Evolutionary conservation across 2,329 filamentous ascomycete genomes (phyloP), one percentile per base, ranked within the genome.

Genomic region (Ceratocystis harringtonii): DNA sequence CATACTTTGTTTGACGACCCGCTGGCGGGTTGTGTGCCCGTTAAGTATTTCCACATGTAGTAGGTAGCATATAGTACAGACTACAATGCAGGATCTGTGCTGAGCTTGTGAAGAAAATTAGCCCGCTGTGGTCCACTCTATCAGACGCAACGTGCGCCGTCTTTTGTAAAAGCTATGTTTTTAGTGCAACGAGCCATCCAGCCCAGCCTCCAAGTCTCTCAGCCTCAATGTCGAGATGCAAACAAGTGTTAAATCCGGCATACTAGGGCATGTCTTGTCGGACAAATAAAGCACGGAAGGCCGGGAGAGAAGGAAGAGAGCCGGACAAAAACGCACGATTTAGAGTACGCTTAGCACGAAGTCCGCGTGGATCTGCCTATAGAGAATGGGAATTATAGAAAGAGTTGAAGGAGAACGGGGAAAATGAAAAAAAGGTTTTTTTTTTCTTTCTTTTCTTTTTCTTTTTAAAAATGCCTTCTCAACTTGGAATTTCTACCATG

Each of bases 401-500:
- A 36, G 1, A 36, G 32, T 10, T 8, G 32, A 10, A 2, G 32
- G 32, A 36, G 7, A 32, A 32, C 22, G 22, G 8, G 32, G 32
- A 30, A 30, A 6, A 30, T 6, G 30, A 30, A 30, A 30, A 36
- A 6, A 6, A 10, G 7, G 1, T 32, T 8, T 32, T 32, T 8
- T 32, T 8, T 36, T 10, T 10, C 10, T 36, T 36, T 7, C 2
- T 52, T 41, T 30, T 1, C 25, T 55, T 22, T 10, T 25, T 25
- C 17, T 19, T 10, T 41, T 22, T 19, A 70, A 75, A 67, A 36
- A 82, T 82, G 80, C 72, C 79, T 68, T 84, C 79, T 73, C 80
- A 79, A 69, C 80, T 86, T 69, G 87, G 80, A 48, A 91, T 92
- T 71, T 85, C 85, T 66, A 88, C 87, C 68, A 89, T 91, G 80